A percentile compares a stretch with the other conserved stretches of the same genome.
Conservation (phyloP, 108 stramenopile genomes). For the Fragilariopsis cylindrus region DNA sequence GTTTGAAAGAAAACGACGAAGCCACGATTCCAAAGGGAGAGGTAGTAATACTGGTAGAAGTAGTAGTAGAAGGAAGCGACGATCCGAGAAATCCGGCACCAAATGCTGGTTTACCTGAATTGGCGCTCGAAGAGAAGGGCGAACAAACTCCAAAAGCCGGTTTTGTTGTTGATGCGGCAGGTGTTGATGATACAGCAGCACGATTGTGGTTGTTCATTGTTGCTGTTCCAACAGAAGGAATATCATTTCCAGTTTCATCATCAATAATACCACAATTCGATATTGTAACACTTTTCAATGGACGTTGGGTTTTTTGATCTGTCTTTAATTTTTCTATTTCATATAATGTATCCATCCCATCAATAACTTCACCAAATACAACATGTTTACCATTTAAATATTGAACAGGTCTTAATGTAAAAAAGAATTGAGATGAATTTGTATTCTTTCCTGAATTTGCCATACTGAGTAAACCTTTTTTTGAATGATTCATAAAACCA, state of each 20-base stretch:
- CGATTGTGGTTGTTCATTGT: not conserved
- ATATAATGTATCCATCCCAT: slow-evolving; percentile 52
- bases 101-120: not conserved
- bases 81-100: not conserved
- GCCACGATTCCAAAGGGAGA: not conserved
- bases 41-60: not conserved
- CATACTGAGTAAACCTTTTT: slow-evolving; percentile 71
- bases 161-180: not conserved
- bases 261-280: slow-evolving; percentile 33
- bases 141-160: not conserved
- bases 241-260: slow-evolving; percentile 14
- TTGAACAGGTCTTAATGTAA: slow-evolving; percentile 50
- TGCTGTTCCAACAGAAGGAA: slow-evolving; percentile 4
- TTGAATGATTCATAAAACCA: slow-evolving; percentile 60
- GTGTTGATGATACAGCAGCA: not conserved
- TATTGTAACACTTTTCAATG: slow-evolving; percentile 21
- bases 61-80: not conserved
- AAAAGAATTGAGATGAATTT: slow-evolving; percentile 82
- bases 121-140: not conserved
- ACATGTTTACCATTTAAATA: slow-evolving; percentile 87
- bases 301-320: slow-evolving; percentile 27
- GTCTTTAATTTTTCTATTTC: slow-evolving; percentile 31
- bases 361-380: slow-evolving; percentile 83
- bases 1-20: not conserved
- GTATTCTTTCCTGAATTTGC: slow-evolving; percentile 78